These are phyloP conservation scores for Platanthera guangdongensis DNA, from an alignment of 106 monocot genomes.

Conservation along the genomic window DNA sequence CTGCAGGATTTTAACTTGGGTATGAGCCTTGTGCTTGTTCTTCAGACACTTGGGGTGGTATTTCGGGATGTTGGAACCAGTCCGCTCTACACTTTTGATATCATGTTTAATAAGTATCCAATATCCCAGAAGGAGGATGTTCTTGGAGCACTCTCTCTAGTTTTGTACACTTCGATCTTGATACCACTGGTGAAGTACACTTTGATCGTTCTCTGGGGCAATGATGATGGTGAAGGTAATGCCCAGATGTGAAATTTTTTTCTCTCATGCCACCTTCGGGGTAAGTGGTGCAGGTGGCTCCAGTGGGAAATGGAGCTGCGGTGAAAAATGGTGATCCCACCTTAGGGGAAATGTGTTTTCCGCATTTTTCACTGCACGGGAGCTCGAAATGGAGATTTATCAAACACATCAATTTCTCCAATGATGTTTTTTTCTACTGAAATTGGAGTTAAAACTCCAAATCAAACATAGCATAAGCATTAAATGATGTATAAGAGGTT, in stretches of 20 bases:
- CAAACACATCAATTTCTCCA: no score
- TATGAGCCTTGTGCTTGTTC: constrained; percentile 42
- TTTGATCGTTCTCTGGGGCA: constrained; percentile 71
- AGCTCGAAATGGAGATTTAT: no score
- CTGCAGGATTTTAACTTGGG: constrained; percentile 69
- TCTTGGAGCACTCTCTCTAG: constrained; percentile 91
- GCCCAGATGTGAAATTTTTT: background rate
- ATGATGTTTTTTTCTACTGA: no score
- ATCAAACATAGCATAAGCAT: no score
- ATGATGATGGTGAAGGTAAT: constrained; percentile 99
- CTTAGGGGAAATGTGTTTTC: no score
- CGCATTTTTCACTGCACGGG: no score
- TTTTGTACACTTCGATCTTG: constrained; percentile 83
- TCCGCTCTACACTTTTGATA: constrained; percentile 85
- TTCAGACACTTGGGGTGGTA: constrained; percentile 97
- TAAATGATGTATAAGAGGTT: background rate
- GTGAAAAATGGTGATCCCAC: no score
- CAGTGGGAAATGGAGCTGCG: no score
- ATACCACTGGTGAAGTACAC: constrained; percentile 89
- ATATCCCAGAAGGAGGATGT: constrained; percentile 63
- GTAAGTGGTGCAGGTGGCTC: no score
- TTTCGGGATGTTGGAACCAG: constrained; percentile 95
- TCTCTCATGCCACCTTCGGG: background rate
- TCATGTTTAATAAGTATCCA: constrained; percentile 77
- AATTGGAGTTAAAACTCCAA: no score